Conservation (phyloP, 352 stramenopile species). For the Globisporangium orthogonon region DNA sequence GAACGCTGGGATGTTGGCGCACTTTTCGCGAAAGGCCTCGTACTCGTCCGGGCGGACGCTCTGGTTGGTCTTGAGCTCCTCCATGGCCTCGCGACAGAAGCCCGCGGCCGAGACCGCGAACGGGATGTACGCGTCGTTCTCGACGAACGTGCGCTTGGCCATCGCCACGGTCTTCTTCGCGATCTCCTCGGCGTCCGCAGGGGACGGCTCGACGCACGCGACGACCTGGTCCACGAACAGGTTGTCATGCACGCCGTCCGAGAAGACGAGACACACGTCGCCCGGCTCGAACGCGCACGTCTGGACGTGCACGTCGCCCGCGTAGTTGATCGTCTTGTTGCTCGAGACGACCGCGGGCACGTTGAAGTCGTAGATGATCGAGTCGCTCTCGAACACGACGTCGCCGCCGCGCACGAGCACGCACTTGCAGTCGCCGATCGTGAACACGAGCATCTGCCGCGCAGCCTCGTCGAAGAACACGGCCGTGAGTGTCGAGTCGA, state of each 20-base stretch:
- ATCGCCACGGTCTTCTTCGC: slow-evolving; percentile 62
- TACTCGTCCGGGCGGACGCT: slow-evolving; percentile 59
- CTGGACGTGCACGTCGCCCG: slow-evolving; percentile 64
- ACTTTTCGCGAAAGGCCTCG: slow-evolving; percentile 64
- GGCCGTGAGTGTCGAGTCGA: slow-evolving; percentile 80
- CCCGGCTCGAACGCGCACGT: slow-evolving; percentile 61
- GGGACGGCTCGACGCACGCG: slow-evolving; percentile 39
- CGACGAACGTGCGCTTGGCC: slow-evolving; percentile 61
- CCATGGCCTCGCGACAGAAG: slow-evolving; percentile 72
- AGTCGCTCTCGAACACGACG: slow-evolving; percentile 85
- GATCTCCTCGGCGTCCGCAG: slow-evolving; percentile 61
- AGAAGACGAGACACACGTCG: slow-evolving; percentile 81
- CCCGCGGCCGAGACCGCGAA: slow-evolving; percentile 79
- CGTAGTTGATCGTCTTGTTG: slow-evolving; percentile 83
- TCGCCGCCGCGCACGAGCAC: slow-evolving; percentile 55
- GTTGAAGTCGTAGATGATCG: slow-evolving; percentile 90
- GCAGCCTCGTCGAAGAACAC: slow-evolving; percentile 75
- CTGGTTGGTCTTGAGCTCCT: slow-evolving; percentile 70
- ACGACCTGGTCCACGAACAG: slow-evolving; percentile 82
- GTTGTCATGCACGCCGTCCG: slow-evolving; percentile 86
- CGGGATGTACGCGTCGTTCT: slow-evolving; percentile 67
- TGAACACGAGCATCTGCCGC: slow-evolving; percentile 77
- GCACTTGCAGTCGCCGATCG: slow-evolving; percentile 86
- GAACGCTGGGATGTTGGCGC: slow-evolving; percentile 58
- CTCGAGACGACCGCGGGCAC: slow-evolving; percentile 82